These are phyloP conservation scores for Myxozyma mucilagina DNA, from an alignment of 805 yeast species.

Conservation along the genomic window DNA sequence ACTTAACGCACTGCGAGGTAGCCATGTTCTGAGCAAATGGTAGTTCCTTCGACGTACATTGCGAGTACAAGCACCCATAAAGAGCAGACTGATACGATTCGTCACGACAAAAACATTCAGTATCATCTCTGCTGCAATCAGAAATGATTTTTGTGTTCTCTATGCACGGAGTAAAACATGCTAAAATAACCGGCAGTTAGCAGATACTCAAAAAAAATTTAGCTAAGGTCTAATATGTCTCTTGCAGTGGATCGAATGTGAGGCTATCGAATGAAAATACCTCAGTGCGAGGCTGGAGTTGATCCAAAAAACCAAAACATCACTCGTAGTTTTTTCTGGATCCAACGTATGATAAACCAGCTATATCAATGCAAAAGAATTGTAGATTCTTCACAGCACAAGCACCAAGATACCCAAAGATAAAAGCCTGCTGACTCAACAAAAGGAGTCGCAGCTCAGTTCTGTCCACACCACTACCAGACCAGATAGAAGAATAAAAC, in stretches of 20 bases:
- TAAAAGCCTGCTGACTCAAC: too few relatives aligned
- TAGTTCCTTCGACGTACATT: slow-evolving; percentile 25
- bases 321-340: too few relatives aligned
- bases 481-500: not conserved
- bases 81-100: slow-evolving; percentile 26
- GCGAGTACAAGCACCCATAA: slow-evolving; percentile 28
- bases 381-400: too few relatives aligned
- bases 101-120: slow-evolving; percentile 25
- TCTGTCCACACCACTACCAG: not conserved
- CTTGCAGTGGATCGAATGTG: not conserved
- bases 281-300: not conserved
- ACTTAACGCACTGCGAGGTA: slow-evolving; percentile 22
- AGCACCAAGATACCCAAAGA: not conserved
- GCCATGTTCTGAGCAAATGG: slow-evolving; percentile 31
- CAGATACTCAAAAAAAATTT: not conserved
- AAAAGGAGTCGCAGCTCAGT: too few relatives aligned
- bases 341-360: too few relatives aligned
- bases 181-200: slow-evolving; percentile 4
- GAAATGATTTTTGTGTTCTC: slow-evolving; percentile 31
- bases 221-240: not conserved
- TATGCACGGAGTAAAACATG: slow-evolving; percentile 28
- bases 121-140: slow-evolving; percentile 15
- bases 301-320: too few relatives aligned
- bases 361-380: too few relatives aligned
- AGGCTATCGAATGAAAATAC: not conserved